A percentile compares a stretch with the other conserved stretches of the same genome.
These are phyloP conservation scores for Aureobasidium mangrovei DNA, from an alignment of 2,329 filamentous ascomycete genomes.

Conservation along the genomic window DNA sequence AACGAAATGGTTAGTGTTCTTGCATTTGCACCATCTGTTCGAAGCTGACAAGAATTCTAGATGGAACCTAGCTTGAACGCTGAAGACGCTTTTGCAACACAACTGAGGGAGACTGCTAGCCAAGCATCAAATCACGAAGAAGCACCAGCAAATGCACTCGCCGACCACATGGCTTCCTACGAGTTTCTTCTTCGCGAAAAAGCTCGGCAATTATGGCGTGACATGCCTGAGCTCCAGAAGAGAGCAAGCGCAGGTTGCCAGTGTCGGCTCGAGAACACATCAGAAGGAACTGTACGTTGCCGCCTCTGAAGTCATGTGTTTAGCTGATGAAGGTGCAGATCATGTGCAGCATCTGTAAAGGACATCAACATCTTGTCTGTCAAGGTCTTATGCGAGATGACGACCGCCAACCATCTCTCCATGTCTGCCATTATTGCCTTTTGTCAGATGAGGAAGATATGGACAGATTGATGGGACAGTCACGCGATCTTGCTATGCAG, in stretches of 20 bases:
- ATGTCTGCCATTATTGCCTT: conserved; percentile 37
- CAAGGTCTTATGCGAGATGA: conserved; percentile 32
- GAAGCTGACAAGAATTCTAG: neutral
- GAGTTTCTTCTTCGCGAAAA: conserved; percentile 1
- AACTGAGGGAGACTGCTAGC: neutral
- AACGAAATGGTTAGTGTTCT: neutral
- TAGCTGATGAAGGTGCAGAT: conserved; percentile 23
- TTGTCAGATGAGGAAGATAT: conserved; percentile 18
- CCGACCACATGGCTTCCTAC: neutral
- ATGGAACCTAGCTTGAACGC: neutral
- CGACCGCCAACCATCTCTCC: conserved; percentile 25
- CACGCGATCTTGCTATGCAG: neutral
- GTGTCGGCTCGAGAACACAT: conserved; percentile 2
- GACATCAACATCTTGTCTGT: conserved; percentile 33
- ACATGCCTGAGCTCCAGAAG: neutral
- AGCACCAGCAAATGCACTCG: neutral
- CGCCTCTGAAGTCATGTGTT: neutral
- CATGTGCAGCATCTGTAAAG: conserved; percentile 32
- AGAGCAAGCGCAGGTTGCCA: neutral
- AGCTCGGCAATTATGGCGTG: neutral
- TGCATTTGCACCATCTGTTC: neutral
- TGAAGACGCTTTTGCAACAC: neutral
- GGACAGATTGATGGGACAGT: neutral
- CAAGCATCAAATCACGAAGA: neutral
- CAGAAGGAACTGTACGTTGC: neutral